Evolutionary conservation across 179 eudicot genomes (phyloP), one percentile per base, ranked within the genome.

Genomic region (Spinacia oleracea): DNA sequence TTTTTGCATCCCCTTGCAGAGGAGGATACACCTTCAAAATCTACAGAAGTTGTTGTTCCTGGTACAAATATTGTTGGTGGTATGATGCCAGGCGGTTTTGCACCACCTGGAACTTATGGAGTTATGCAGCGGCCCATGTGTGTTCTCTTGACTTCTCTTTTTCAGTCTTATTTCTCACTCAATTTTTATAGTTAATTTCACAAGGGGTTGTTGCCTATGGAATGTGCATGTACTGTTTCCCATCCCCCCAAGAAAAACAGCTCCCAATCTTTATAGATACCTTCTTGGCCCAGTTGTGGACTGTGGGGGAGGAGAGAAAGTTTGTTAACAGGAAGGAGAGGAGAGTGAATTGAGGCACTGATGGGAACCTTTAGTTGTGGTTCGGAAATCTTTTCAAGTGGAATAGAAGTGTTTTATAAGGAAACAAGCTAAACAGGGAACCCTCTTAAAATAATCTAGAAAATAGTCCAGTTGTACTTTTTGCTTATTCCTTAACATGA

Each of bases 81-180:
- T n/a, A n/a, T n/a, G n/a, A n/a, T n/a, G n/a, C n/a, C n/a, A n/a
- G n/a, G n/a, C n/a, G n/a, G n/a, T n/a, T n/a, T n/a, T n/a, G n/a
- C n/a, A n/a, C n/a, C n/a, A n/a, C n/a, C n/a, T n/a, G n/a, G n/a
- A n/a, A n/a, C n/a, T n/a, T n/a, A n/a, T n/a, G n/a, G n/a, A n/a
- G n/a, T n/a, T n/a, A n/a, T n/a, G n/a, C n/a, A n/a, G n/a, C n/a
- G n/a, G n/a, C n/a, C n/a, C n/a, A n/a, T n/a, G n/a, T n/a, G n/a
- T n/a, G n/a, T n/a, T n/a, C n/a, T n/a, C n/a, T n/a, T n/a, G n/a
- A 42, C 78, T 77, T 51, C 5, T 53, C 31, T 76, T 27, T 23
- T 43, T 5, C 21, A 6, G 43, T 51, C 38, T 59, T 27, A 42
- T 38, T 72, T 29, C 56, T 46, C 11, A 48, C 14, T 38, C 63